These are phyloP conservation scores for Fusarium heterosporum DNA, from an alignment of 2,329 filamentous ascomycete species.

Conservation along the genomic window DNA sequence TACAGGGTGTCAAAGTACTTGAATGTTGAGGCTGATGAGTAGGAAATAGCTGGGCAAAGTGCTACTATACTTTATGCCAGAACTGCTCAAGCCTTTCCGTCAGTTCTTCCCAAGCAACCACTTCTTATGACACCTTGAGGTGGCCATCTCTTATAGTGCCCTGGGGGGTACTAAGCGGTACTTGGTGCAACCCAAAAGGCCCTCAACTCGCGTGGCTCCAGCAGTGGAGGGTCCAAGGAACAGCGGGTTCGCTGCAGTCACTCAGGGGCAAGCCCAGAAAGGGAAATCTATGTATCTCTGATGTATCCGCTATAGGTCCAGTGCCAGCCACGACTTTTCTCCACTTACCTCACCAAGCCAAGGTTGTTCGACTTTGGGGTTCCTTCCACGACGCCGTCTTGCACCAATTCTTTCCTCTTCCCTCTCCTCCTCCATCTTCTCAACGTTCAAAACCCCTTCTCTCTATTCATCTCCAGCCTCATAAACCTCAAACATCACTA, in stretches of 20 bases:
- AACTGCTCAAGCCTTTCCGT: too few species aligned
- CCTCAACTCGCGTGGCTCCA: slow-evolving; percentile 27
- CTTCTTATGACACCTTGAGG: too few species aligned
- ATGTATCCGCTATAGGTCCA: slow-evolving; percentile 15
- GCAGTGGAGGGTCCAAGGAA: slow-evolving; percentile 19
- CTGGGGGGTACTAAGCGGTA: not conserved
- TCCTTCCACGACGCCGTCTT: slow-evolving; percentile 10
- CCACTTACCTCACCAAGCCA: slow-evolving; percentile 21
- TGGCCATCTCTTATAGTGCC: too few species aligned
- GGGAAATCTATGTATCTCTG: slow-evolving; percentile 24
- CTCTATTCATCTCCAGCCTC: not conserved
- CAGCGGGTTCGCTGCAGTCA: slow-evolving; percentile 20
- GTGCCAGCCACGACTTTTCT: slow-evolving; percentile 26
- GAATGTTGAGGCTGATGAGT: too few species aligned
- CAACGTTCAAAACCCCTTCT: slow-evolving; percentile 10
- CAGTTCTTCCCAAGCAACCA: too few species aligned
- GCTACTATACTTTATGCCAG: too few species aligned
- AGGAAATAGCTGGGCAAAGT: too few species aligned
- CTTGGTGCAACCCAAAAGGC: slow-evolving; percentile 8
- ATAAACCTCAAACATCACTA: not conserved
- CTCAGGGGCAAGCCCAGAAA: slow-evolving; percentile 32
- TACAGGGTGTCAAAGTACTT: too few species aligned
- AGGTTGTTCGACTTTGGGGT: not conserved
- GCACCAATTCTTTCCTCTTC: slow-evolving; percentile 22
- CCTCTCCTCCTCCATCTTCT: slow-evolving; percentile 11